Percentiles rank a stretch among this genome's conserved stretches.
Conservation (phyloP, 2,329 filamentous ascomycete species). For the Emergomyces orientalis region DNA sequence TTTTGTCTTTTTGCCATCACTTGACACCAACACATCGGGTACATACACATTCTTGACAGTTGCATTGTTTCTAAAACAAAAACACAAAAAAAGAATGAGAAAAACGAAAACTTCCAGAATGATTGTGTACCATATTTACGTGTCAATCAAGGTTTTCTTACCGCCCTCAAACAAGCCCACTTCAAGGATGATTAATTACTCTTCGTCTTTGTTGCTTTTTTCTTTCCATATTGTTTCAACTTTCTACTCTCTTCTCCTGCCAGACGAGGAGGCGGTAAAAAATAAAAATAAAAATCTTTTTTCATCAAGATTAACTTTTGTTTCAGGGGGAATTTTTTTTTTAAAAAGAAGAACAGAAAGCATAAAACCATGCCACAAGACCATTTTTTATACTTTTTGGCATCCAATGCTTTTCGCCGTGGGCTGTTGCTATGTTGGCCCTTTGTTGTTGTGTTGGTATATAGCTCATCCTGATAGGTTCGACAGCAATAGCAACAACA, state of each 20-base stretch:
- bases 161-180: neutral
- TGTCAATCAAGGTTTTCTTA: neutral
- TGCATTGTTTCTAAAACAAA: neutral
- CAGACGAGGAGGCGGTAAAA: neutral
- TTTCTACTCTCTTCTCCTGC: neutral
- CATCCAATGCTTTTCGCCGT: neutral
- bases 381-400: neutral
- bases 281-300: too few relatives aligned
- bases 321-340: neutral
- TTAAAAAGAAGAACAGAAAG: neutral
- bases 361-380: neutral
- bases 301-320: neutral
- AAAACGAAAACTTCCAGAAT: too few relatives aligned
- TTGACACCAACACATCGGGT: neutral
- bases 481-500: neutral
- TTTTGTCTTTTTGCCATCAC: neutral
- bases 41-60: neutral
- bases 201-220: neutral
- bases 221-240: neutral
- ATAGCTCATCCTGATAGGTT: slow-evolving; percentile 1
- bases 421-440: neutral
- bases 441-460: neutral
- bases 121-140: neutral
- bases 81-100: neutral
- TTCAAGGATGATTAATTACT: neutral